Conservation (phyloP, 2,329 filamentous ascomycete species). For the Ophiostoma perfectum region DNA sequence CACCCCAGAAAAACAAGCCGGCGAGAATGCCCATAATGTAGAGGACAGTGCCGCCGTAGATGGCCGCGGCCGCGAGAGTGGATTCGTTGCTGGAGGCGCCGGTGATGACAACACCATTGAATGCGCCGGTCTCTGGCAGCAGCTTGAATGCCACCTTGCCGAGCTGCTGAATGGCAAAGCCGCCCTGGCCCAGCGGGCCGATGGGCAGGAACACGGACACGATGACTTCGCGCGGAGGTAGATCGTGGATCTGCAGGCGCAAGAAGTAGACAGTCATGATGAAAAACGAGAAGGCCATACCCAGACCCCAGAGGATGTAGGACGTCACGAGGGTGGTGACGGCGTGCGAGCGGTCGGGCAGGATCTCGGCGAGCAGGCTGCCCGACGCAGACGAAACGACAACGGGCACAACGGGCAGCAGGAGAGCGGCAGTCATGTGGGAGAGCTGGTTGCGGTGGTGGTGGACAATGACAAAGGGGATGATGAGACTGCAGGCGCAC, state of each 20-base stretch:
- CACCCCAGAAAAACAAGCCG: conserved; percentile 35
- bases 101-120: conserved; percentile 31
- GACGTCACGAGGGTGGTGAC: conserved; percentile 58
- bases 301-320: conserved; percentile 65
- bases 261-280: conserved; percentile 65
- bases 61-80: conserved; percentile 34
- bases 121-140: conserved; percentile 35
- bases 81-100: conserved; percentile 29
- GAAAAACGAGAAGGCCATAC: conserved; percentile 52
- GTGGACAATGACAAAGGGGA: conserved; percentile 45
- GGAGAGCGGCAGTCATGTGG: conserved; percentile 54
- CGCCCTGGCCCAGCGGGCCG: conserved; percentile 57
- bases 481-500: conserved; percentile 41
- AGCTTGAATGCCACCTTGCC: conserved; percentile 38
- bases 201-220: conserved; percentile 59
- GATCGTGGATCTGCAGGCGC: conserved; percentile 59
- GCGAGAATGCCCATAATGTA: conserved; percentile 47
- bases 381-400: conserved; percentile 61
- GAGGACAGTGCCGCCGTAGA: conserved; percentile 45
- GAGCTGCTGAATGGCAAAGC: conserved; percentile 45
- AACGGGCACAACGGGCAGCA: conserved; percentile 57
- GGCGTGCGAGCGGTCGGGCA: conserved; percentile 51
- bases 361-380: conserved; percentile 55
- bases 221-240: conserved; percentile 60
- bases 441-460: conserved; percentile 32